phyloP scores from a whole-genome alignment of 2,329 filamentous ascomycete genomes.

The Diaporthe humulicola region DNA sequence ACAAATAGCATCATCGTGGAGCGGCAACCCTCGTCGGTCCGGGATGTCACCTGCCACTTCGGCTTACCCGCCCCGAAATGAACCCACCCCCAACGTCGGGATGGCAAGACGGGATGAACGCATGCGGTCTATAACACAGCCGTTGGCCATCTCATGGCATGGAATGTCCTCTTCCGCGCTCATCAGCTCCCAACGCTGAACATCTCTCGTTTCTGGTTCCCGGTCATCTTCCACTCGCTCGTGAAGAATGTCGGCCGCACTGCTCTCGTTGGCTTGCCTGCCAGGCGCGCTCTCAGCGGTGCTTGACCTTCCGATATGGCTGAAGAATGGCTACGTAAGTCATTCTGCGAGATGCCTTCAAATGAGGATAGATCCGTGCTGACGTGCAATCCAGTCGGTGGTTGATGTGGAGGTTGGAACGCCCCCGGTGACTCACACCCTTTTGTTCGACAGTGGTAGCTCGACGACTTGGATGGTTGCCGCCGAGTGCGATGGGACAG shows the following conservation, averaged over 20 bases:
- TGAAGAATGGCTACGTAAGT: slow-evolving; percentile 33
- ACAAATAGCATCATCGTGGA: slow-evolving; percentile 25
- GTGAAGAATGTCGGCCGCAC: slow-evolving; percentile 29
- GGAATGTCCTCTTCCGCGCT: background rate
- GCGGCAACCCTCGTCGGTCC: background rate
- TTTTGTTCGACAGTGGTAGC: slow-evolving; percentile 53
- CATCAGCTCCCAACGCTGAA: background rate
- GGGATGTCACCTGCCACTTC: slow-evolving; percentile 27
- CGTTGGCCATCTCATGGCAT: background rate
- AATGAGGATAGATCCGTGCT: background rate
- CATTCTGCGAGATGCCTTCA: background rate
- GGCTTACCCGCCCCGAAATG: slow-evolving; percentile 12
- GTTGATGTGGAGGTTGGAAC: slow-evolving; percentile 46
- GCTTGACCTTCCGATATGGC: slow-evolving; percentile 30
- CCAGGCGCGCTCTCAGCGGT: slow-evolving; percentile 30
- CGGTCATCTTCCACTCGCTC: slow-evolving; percentile 17
- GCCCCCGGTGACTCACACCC: slow-evolving; percentile 45
- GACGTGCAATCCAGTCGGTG: slow-evolving; percentile 23
- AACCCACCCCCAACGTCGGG: background rate
- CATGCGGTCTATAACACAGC: background rate
- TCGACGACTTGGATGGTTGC: slow-evolving; percentile 52
- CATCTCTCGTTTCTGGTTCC: background rate
- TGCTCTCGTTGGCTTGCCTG: slow-evolving; percentile 25
- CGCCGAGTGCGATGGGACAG: slow-evolving; percentile 41
- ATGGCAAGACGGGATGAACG: slow-evolving; percentile 1